Conservation (phyloP, 768 basidiomycete genomes). For the Tricholomella constricta region DNA sequence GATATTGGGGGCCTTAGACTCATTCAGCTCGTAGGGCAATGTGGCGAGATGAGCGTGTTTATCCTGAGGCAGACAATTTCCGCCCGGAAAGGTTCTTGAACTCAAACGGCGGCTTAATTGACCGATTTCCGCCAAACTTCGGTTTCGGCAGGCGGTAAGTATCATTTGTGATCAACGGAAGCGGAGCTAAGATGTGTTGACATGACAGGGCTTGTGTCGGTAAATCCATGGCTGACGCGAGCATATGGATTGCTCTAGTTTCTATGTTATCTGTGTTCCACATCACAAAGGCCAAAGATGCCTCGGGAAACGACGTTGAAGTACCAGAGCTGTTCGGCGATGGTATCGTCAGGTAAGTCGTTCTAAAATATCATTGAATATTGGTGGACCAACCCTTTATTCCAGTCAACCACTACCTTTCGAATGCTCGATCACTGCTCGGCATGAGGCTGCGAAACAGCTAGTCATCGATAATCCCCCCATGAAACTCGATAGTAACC, state of each 20-base stretch:
- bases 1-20: neutral
- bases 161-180: neutral
- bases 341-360: conserved; percentile 8
- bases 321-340: conserved; percentile 1
- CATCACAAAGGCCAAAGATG: conserved; percentile 9
- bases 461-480: conserved; percentile 8
- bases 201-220: conserved; percentile 4
- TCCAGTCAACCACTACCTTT: conserved; percentile 22
- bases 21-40: neutral
- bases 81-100: conserved; percentile 11
- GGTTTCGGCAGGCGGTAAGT: conserved; percentile 11
- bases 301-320: conserved; percentile 1
- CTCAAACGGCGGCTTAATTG: conserved; percentile 1
- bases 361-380: neutral
- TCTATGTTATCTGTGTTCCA: conserved; percentile 8
- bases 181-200: neutral
- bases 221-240: conserved; percentile 4
- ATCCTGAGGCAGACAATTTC: conserved; percentile 2
- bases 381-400: neutral
- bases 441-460: conserved; percentile 7
- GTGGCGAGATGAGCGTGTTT: conserved; percentile 8
- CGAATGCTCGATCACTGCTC: conserved; percentile 24
- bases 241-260: conserved; percentile 9
- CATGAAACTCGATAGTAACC: conserved; percentile 6
- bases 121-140: neutral